Evolutionary conservation across 441 rosid species (phyloP), one percentile per base, ranked within the genome.

Genomic region (Euphorbia schlechtendalii): DNA sequence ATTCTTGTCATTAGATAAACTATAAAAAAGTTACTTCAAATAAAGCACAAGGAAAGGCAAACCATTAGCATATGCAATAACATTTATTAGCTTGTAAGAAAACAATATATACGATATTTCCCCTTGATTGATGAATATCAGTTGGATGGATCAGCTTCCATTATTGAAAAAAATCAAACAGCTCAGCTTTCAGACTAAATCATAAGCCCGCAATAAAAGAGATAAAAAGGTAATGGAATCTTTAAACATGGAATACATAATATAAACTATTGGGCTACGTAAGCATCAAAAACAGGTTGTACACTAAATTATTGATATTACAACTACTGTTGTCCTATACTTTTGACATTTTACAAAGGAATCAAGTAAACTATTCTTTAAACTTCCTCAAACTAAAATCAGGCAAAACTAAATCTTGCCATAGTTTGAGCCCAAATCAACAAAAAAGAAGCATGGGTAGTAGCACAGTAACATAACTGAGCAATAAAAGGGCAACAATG

Each of bases 261-360:
- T 46, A 59, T 65, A 69, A 69, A 56, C 69, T 20, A 69, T 54
- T 43, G 51, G 41, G 70, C 61, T 65, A 59, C 12, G 52, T 48
- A 3, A 22, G 46, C 58, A 67, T 67, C 49, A 67, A 49, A 6
- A 34, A n/a, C 30, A 1, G 6, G 18, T 34, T 25, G n/a, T 17
- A 32, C 49, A 28, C 28, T 24, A 9, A 25, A 25, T 24, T 43
- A 56, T 12, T 17, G 62, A n/a, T 21, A 36, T 21, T 8, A 63
- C 27, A n/a, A 13, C 69, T 28, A 49, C 46, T 5, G 28, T 48
- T 48, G 65, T 57, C 56, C 14, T 25, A 27, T 56, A 46, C 43
- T 66, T 45, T 57, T 38, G 45, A 57, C 48, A 32, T 30, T 0
- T 25, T 8, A 3, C 11, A 20, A 43, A 55, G 32, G 46, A 36